These are phyloP conservation scores for Exophiala lecanii-corni DNA, from an alignment of 2,329 filamentous ascomycete species.

Conservation along the genomic window DNA sequence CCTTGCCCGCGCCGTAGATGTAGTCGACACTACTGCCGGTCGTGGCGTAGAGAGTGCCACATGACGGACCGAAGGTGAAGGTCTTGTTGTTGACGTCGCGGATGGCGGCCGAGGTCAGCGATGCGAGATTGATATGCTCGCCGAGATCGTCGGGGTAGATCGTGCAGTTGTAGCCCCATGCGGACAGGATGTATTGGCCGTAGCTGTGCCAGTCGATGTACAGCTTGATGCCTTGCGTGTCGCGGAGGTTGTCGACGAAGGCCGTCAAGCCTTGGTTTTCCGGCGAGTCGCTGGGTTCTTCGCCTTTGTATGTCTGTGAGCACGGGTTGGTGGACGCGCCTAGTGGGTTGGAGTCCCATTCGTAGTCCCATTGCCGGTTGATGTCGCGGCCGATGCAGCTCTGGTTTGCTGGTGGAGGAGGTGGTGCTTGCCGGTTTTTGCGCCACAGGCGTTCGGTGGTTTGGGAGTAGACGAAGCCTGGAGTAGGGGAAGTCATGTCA, in stretches of 20 bases:
- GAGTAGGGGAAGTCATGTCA: not conserved
- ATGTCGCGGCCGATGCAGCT: constrained; percentile 50
- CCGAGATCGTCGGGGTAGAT: constrained; percentile 44
- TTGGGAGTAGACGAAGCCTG: constrained; percentile 57
- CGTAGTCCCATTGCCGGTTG: constrained; percentile 55
- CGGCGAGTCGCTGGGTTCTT: constrained; percentile 41
- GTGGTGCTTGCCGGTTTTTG: constrained; percentile 50
- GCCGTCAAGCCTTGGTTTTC: constrained; percentile 50
- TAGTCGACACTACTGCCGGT: constrained; percentile 40
- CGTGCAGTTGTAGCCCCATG: constrained; percentile 58
- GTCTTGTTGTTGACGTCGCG: constrained; percentile 49
- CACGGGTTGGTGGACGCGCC: constrained; percentile 51
- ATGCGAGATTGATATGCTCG: constrained; percentile 48
- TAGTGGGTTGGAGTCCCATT: constrained; percentile 44
- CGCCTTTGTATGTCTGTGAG: constrained; percentile 43
- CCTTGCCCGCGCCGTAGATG: constrained; percentile 39
- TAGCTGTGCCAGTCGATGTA: constrained; percentile 65
- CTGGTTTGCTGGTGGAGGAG: constrained; percentile 4
- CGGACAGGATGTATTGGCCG: constrained; percentile 53
- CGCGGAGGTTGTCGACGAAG: constrained; percentile 43
- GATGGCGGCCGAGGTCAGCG: constrained; percentile 50
- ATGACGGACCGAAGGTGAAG: constrained; percentile 47
- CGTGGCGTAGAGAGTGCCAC: constrained; percentile 58
- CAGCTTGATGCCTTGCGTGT: constrained; percentile 50
- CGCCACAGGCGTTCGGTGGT: constrained; percentile 57